Percentiles rank a stretch among this genome's conserved stretches.
These are phyloP conservation scores for Pyrus bretschneideri DNA, from an alignment of 306 rosid genomes.

Conservation along the genomic window DNA sequence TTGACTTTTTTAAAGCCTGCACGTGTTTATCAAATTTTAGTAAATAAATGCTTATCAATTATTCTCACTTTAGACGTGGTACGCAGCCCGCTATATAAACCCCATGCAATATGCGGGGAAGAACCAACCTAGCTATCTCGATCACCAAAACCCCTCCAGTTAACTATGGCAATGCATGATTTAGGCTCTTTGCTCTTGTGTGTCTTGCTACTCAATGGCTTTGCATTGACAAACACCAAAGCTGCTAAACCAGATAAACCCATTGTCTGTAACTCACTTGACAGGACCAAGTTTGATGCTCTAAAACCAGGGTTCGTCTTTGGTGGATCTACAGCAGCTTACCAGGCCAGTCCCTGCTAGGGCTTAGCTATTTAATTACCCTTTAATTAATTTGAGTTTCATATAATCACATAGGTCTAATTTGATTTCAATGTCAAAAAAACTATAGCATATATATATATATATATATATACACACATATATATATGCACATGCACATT, in stretches of 20 bases:
- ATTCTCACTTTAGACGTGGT: too few relatives aligned
- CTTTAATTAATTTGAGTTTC: not conserved
- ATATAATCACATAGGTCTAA: not conserved
- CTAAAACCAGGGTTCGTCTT: conserved; percentile 5
- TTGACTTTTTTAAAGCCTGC: too few relatives aligned
- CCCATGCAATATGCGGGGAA: too few relatives aligned
- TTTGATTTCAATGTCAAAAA: not conserved
- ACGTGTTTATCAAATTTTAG: too few relatives aligned
- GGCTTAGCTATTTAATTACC: not conserved
- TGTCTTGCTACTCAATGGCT: not conserved
- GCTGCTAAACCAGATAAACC: not conserved
- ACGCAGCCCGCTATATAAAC: too few relatives aligned
- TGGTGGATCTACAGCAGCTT: conserved; percentile 1
- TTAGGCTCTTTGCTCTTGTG: not conserved
- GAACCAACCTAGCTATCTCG: too few relatives aligned
- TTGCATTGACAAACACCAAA: not conserved
- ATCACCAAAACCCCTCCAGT: not conserved
- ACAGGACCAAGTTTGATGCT: conserved; percentile 24
- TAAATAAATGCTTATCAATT: too few relatives aligned
- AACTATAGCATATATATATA: not conserved
- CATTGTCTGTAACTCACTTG: not conserved
- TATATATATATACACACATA: too few relatives aligned
- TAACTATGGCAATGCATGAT: not conserved
- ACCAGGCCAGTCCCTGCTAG: not conserved
- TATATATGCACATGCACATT: too few relatives aligned